Base-by-base conservation (phyloP, 2,329 filamentous ascomycete genomes). In the Trichoderma cornu-damae region DNA sequence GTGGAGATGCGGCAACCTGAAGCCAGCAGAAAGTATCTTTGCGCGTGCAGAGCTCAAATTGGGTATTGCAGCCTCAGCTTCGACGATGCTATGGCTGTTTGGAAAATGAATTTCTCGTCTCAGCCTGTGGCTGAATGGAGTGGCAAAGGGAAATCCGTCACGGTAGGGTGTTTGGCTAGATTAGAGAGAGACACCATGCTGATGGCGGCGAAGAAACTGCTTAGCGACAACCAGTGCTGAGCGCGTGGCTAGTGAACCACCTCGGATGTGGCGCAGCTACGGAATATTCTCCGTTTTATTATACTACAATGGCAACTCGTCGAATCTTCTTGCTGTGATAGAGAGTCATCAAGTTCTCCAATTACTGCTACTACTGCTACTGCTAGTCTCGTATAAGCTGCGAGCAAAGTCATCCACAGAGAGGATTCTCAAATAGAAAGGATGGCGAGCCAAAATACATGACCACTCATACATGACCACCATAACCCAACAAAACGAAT, bases 161-260 rank as follows among this genome's bases (percentile, higher is more conserved):
- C 34, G 20, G 20, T 14, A 22, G 6, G 28, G 26, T 40, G n/a
- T 56, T 34, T 30, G 18, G 52, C 24, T 56, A 30, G 47, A 37
- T 18, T 55, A 43, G 20, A 44, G 42, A 30, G 38, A 38, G 24
- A 34, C 18, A 30, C 28, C 18, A 24, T 14, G 40, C 26, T 38
- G 51, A 47, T 34, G 34, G 51, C 40, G 32, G 22, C 42, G 42
- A 53, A 53, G 40, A 38, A 22, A 53, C 38, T 40, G 42, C 46
- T 42, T 22, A 26, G 42, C 34, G 51, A 55, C 14, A 35, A 12
- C n/a, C 6, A 32, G 12, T 20, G 9, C 24, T 30, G 3, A 14
- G n/a, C 7, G 5, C 46, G 48, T 58, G 55, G 53, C 53, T 57
- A 20, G 48, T 38, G 22, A 16, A 12, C 12, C 11, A 14, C 26